Percentiles rank a stretch among this genome's conserved stretches.
Conservation (phyloP, 139 green algal genomes). For the Auxenochlorella pyrenoidosa region DNA sequence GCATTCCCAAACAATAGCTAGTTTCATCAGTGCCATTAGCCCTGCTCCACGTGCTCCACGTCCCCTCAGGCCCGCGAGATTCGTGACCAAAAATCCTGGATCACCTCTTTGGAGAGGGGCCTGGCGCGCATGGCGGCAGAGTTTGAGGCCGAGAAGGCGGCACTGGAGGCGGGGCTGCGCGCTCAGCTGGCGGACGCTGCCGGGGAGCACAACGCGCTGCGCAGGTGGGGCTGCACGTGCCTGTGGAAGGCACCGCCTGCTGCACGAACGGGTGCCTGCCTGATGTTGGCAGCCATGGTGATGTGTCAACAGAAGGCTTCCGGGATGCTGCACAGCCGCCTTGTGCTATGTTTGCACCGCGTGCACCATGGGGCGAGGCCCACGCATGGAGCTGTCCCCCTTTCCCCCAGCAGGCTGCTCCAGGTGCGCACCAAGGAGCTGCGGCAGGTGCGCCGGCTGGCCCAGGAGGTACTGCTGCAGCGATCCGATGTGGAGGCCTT, state of each 20-base stretch:
- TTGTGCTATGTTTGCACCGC: too few species aligned
- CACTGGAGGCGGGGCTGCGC: slow-evolving; percentile 23
- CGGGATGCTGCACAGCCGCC: too few species aligned
- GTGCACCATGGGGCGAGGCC: too few species aligned
- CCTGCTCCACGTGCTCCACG: too few species aligned
- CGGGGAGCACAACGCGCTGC: slow-evolving; percentile 53
- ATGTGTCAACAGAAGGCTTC: too few species aligned
- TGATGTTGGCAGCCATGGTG: too few species aligned
- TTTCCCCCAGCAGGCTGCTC: slow-evolving; percentile 45
- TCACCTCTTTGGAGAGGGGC: slow-evolving; percentile 68
- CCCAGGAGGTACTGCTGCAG: slow-evolving; percentile 87
- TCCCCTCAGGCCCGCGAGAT: slow-evolving; percentile 45
- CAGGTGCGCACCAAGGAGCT: slow-evolving; percentile 82
- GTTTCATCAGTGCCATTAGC: too few species aligned
- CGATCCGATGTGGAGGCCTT: slow-evolving; percentile 92
- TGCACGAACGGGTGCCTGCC: too few species aligned
- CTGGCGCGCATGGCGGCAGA: slow-evolving; percentile 69
- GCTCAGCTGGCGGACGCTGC: slow-evolving; percentile 58
- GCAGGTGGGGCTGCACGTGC: background rate
- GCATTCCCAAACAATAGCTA: too few species aligned
- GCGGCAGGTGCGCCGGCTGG: slow-evolving; percentile 78
- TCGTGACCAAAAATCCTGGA: slow-evolving; percentile 47
- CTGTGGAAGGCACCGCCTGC: too few species aligned
- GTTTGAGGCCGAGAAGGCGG: slow-evolving; percentile 51
- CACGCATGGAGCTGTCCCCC: background rate